Conservation (phyloP, 2,329 filamentous ascomycete genomes). For the Blastomyces percursus region DNA sequence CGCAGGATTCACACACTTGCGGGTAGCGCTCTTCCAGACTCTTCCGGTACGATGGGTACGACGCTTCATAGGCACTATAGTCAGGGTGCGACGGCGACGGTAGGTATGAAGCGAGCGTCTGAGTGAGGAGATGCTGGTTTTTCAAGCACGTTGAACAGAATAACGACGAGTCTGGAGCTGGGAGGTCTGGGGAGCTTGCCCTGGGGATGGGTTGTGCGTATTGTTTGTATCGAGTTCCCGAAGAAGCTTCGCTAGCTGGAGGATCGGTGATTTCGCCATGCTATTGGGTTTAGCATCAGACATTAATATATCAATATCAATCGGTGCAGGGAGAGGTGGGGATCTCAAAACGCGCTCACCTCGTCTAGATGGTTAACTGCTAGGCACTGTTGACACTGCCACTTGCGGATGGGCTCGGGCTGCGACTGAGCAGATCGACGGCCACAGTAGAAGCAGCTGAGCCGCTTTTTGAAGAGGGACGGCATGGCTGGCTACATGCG, state of each 20-base stretch:
- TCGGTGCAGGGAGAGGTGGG: background rate
- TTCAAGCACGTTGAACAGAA: conserved; percentile 73
- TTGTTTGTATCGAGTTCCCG: conserved; percentile 32
- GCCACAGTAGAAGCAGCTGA: conserved; percentile 79
- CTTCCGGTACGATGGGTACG: conserved; percentile 58
- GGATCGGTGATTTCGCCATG: conserved; percentile 85
- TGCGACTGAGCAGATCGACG: conserved; percentile 51
- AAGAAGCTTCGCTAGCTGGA: conserved; percentile 50
- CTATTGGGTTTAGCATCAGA: conserved; percentile 33
- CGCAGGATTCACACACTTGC: conserved; percentile 73
- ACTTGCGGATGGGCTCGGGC: conserved; percentile 51
- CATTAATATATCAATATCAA: conserved; percentile 16
- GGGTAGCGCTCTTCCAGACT: conserved; percentile 75
- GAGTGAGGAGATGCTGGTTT: conserved; percentile 75
- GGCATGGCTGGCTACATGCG: conserved; percentile 25
- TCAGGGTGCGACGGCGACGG: conserved; percentile 54
- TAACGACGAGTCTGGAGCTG: conserved; percentile 30
- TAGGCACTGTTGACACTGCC: conserved; percentile 67
- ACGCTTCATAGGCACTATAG: conserved; percentile 56
- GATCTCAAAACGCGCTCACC: conserved; percentile 39
- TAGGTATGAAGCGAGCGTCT: conserved; percentile 69
- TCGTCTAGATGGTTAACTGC: conserved; percentile 83
- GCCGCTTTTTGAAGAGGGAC: conserved; percentile 33
- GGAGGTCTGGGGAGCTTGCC: conserved; percentile 34
- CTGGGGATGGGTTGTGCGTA: conserved; percentile 38